Evolutionary conservation across 768 basidiomycete genomes (phyloP).

Genomic region (Arthromyces matolae): DNA sequence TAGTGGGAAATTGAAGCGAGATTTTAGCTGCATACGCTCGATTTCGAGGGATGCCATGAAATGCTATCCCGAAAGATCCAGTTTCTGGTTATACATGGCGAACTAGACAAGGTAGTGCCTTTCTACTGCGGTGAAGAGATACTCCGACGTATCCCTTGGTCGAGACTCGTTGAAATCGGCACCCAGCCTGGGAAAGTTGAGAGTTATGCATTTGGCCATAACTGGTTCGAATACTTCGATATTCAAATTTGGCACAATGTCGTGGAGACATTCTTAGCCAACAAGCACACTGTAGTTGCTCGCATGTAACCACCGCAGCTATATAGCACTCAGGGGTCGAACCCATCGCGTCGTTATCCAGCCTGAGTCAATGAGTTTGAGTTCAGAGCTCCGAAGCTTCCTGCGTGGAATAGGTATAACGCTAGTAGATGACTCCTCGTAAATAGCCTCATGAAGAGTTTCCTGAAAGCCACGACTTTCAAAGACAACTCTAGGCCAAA

Average conservation of each 20-base stretch:
- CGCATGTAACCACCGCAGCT: constrained; percentile 6
- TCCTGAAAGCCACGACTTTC: constrained; percentile 8
- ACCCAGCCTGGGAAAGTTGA: constrained; percentile 30
- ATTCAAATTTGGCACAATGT: constrained; percentile 37
- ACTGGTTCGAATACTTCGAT: constrained; percentile 47
- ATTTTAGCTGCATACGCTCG: constrained; percentile 23
- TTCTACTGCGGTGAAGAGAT: constrained; percentile 34
- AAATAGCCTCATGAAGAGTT: constrained; percentile 18
- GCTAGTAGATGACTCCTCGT: background rate
- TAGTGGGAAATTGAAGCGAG: background rate
- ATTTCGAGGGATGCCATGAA: constrained; percentile 30
- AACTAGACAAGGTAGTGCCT: constrained; percentile 36
- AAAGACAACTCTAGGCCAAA: constrained; percentile 43
- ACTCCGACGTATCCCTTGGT: constrained; percentile 33
- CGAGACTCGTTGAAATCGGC: constrained; percentile 31
- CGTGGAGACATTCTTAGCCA: constrained; percentile 31
- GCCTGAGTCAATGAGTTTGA: constrained; percentile 14
- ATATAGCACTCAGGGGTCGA: constrained; percentile 33
- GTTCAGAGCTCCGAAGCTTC: background rate
- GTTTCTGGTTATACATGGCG: constrained; percentile 39
- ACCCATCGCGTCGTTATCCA: constrained; percentile 47
- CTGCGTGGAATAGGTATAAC: background rate
- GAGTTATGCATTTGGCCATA: constrained; percentile 36
- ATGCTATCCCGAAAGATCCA: constrained; percentile 28
- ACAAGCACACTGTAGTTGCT: background rate